Base-by-base conservation (phyloP, 140 eudicot species). In the Senecio squalidus region DNA sequence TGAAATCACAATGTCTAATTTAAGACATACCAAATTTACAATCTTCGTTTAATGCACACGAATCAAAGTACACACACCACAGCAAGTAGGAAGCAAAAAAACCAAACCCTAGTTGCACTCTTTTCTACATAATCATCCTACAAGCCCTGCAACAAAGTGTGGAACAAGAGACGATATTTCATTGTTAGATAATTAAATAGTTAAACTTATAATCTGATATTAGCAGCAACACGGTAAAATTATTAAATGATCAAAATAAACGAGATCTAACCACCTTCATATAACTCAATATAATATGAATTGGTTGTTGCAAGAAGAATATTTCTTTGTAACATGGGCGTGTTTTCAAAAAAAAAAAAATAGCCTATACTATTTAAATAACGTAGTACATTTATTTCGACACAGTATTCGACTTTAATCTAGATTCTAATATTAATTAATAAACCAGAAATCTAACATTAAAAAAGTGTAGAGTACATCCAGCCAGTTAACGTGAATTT, bases 111-210 rank as follows among this genome's bases (percentile, higher is more conserved):
- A 14, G 52, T 54, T 53, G 58, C 31, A 22, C 39, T 26, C 46
- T 8, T 71, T 34, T 71, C 70, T 71, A 71, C 76, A 31, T 43
- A 31, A 62, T 52, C 76, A 62, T 8, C 28, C 10, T 27, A 13
- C 22, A 69, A 21, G 29, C 31, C 74, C 61, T 49, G 68, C n/a
- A 48, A 36, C 33, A 58, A 31, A 24, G 24, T 55, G 49, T 13
- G 44, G 28, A 20, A 53, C 52, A 11, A 18, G 14, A 14, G 30
- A 45, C 22, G 18, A 10, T 30, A 55, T 13, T 43, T 2, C 24
- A 45, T 33, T 3, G 64, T 56, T 29, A 20, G 31, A 67, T 29
- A 15, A 23, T 34, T 2, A 0, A 30, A 1, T 14, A 13, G 40
- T 1, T 17, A 51, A 10, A 38, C 2, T 33, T 7, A 33, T 33